Percentiles rank a stretch among this genome's conserved stretches.
Evolutionary conservation across 225 moss, liverwort and hornwort genomes (phyloP).

Genomic region (Ulota crispa): DNA sequence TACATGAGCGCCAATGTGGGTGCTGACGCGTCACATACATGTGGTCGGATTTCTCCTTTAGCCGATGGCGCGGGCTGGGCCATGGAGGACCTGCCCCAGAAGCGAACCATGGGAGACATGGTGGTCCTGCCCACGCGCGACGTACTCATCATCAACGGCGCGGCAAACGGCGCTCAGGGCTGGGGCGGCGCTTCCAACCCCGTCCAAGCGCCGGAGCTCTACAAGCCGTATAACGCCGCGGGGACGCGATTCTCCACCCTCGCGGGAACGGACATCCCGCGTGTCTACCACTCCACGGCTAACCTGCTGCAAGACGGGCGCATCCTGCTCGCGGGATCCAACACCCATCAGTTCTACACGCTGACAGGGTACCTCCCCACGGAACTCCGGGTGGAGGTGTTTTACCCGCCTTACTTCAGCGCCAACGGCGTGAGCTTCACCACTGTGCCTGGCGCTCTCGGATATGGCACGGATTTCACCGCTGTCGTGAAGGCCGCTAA

Average conservation of each 20-base stretch:
- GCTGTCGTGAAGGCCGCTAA: slow-evolving; percentile 37
- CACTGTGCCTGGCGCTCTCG: slow-evolving; percentile 7
- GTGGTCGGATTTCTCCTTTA: slow-evolving; percentile 41
- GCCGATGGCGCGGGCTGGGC: slow-evolving; percentile 38
- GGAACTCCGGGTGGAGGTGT: slow-evolving; percentile 54
- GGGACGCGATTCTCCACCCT: slow-evolving; percentile 50
- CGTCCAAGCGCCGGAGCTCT: slow-evolving; percentile 44
- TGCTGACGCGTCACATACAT: slow-evolving; percentile 37
- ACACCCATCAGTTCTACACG: slow-evolving; percentile 61
- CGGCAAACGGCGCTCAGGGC: slow-evolving; percentile 54
- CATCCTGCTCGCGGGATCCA: slow-evolving; percentile 52
- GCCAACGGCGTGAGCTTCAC: background rate
- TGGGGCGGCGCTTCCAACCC: slow-evolving; percentile 55
- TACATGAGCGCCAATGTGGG: slow-evolving; percentile 12
- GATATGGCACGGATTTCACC: slow-evolving; percentile 42
- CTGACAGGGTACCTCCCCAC: slow-evolving; percentile 46
- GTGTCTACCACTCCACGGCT: slow-evolving; percentile 61
- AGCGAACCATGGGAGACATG: slow-evolving; percentile 60
- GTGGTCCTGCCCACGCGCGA: slow-evolving; percentile 44
- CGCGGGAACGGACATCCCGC: slow-evolving; percentile 42
- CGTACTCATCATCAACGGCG: slow-evolving; percentile 61
- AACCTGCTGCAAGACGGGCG: slow-evolving; percentile 49
- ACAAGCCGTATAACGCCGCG: slow-evolving; percentile 32
- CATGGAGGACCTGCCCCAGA: slow-evolving; percentile 50
- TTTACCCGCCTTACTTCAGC: slow-evolving; percentile 45